These are phyloP conservation scores for Ophioceras dolichostomum DNA, from an alignment of 2,329 filamentous ascomycete species.

Conservation along the genomic window DNA sequence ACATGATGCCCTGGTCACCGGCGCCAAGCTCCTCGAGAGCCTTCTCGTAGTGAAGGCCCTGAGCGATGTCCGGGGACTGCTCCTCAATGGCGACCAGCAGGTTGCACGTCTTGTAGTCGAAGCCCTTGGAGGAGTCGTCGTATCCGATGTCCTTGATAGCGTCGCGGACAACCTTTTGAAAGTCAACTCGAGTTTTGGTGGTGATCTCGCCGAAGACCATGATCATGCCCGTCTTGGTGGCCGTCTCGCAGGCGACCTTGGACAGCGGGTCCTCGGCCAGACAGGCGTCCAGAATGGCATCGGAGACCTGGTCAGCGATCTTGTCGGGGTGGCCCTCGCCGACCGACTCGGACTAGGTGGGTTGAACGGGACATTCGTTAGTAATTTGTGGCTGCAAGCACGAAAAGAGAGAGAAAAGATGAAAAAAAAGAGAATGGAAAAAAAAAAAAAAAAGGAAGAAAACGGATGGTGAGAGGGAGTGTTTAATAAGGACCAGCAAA, in stretches of 20 bases:
- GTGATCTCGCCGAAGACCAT: slow-evolving; percentile 99
- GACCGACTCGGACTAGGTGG: slow-evolving; percentile 63
- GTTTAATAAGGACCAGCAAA: neutral
- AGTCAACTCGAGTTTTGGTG: slow-evolving; percentile 90
- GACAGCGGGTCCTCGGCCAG: slow-evolving; percentile 88
- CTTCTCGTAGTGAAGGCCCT: slow-evolving; percentile 97
- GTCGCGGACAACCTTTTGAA: slow-evolving; percentile 92
- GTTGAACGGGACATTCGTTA: slow-evolving; percentile 8
- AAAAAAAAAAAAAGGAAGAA: neutral
- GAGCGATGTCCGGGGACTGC: slow-evolving; percentile 97
- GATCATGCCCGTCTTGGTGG: slow-evolving; percentile 99
- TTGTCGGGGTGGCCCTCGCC: slow-evolving; percentile 91
- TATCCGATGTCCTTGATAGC: slow-evolving; percentile 99
- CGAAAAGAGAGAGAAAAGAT: slow-evolving; percentile 2
- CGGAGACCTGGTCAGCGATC: slow-evolving; percentile 97
- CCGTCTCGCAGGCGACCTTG: slow-evolving; percentile 98
- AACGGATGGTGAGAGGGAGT: neutral
- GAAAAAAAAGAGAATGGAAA: neutral
- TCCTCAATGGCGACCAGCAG: slow-evolving; percentile 97
- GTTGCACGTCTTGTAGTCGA: slow-evolving; percentile 99
- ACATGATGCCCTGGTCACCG: slow-evolving; percentile 99
- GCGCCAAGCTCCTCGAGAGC: slow-evolving; percentile 95
- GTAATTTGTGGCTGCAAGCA: neutral
- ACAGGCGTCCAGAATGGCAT: slow-evolving; percentile 97
- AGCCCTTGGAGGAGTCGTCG: slow-evolving; percentile 92